phyloP scores from a whole-genome alignment of 805 yeast genomes.

The Teunomyces aglyptinius region DNA sequence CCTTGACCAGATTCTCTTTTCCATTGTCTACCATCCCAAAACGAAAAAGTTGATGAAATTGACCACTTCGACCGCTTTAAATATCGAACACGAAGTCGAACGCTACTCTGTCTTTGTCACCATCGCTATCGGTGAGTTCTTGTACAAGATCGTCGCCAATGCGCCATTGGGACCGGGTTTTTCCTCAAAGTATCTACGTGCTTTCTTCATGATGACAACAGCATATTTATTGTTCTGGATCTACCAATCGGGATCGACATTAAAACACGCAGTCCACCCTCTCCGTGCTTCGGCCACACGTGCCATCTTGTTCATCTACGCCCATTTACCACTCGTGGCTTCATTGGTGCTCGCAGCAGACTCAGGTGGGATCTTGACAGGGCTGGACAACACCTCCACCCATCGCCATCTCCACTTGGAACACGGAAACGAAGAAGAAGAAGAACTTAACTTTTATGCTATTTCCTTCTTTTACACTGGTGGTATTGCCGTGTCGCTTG shows the following conservation, averaged over 20 bases:
- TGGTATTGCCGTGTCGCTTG: slow-evolving; percentile 48
- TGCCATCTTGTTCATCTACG: slow-evolving; percentile 46
- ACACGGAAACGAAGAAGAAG: slow-evolving; percentile 13
- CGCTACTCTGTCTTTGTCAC: slow-evolving; percentile 56
- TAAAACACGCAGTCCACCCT: slow-evolving; percentile 50
- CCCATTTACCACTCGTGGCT: slow-evolving; percentile 53
- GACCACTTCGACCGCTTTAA: slow-evolving; percentile 55
- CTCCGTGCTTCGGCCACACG: slow-evolving; percentile 46
- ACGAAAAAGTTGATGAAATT: slow-evolving; percentile 42
- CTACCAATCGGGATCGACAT: slow-evolving; percentile 55
- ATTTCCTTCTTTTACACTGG: slow-evolving; percentile 52
- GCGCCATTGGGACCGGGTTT: slow-evolving; percentile 50
- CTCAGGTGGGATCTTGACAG: slow-evolving; percentile 51
- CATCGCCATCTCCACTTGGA: slow-evolving; percentile 10
- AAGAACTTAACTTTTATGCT: slow-evolving; percentile 36
- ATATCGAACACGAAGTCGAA: slow-evolving; percentile 67
- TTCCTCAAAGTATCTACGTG: slow-evolving; percentile 44
- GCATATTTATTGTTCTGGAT: slow-evolving; percentile 52
- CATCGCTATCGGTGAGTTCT: slow-evolving; percentile 65
- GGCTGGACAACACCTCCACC: slow-evolving; percentile 19
- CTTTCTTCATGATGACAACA: slow-evolving; percentile 44
- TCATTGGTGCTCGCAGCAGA: slow-evolving; percentile 56
- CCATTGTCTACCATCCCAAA: slow-evolving; percentile 46
- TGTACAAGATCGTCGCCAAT: slow-evolving; percentile 50
- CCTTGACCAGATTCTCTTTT: slow-evolving; percentile 41